These are phyloP conservation scores for Athelia sp. DNA, from an alignment of 1,284 basidiomycete genomes.

Conservation along the genomic window DNA sequence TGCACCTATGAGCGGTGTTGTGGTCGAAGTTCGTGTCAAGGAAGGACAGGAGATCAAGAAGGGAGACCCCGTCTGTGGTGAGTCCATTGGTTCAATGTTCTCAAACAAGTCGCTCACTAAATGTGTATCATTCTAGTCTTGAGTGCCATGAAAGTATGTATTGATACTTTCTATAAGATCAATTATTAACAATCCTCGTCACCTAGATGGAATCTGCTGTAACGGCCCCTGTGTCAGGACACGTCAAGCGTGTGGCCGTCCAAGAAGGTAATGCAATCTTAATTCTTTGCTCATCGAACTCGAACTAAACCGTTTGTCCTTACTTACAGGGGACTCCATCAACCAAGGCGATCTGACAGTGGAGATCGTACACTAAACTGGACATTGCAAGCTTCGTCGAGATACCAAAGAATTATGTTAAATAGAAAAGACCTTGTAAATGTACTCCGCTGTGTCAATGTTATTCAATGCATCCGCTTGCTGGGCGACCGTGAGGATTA, in stretches of 20 bases:
- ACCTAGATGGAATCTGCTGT: slow-evolving; percentile 92
- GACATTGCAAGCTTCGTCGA: neutral
- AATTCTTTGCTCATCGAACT: slow-evolving; percentile 6
- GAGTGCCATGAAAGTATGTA: slow-evolving; percentile 86
- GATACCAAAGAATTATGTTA: slow-evolving; percentile 9
- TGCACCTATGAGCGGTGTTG: slow-evolving; percentile 95
- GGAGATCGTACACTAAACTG: slow-evolving; percentile 70
- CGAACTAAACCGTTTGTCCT: slow-evolving; percentile 1
- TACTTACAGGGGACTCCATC: slow-evolving; percentile 72
- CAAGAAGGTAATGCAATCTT: slow-evolving; percentile 57
- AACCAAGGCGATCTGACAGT: slow-evolving; percentile 84
- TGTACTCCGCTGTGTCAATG: slow-evolving; percentile 6
- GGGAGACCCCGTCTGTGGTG: slow-evolving; percentile 88
- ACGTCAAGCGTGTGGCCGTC: slow-evolving; percentile 89
- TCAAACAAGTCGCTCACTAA: slow-evolving; percentile 4
- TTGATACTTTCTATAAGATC: too few species aligned
- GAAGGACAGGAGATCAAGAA: slow-evolving; percentile 97
- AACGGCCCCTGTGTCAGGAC: slow-evolving; percentile 92
- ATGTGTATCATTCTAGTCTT: slow-evolving; percentile 44
- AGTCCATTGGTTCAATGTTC: slow-evolving; percentile 23
- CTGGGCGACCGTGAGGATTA: too few species aligned
- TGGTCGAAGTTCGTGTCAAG: slow-evolving; percentile 96
- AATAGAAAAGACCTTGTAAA: slow-evolving; percentile 6
- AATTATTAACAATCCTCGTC: slow-evolving; percentile 1
- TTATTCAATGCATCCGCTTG: slow-evolving; percentile 1